Evolutionary conservation across 2,329 filamentous ascomycete genomes (phyloP).

Genomic region (Fusarium sp.): DNA sequence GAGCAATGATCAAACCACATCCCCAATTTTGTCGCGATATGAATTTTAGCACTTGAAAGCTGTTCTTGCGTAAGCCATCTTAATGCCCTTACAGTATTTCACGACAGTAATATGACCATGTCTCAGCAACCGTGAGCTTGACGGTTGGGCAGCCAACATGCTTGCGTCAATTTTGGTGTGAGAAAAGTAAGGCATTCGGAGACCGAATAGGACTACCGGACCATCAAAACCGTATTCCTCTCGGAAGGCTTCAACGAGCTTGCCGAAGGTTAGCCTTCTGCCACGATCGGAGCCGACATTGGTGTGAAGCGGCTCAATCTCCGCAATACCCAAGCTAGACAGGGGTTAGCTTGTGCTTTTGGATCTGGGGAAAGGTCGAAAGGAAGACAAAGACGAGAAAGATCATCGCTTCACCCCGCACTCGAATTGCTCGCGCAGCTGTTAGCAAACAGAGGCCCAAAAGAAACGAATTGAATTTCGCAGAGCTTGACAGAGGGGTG

Average conservation of each 20-base stretch:
- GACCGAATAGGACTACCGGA: background rate
- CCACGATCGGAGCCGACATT: slow-evolving; percentile 16
- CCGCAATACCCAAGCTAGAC: slow-evolving; percentile 20
- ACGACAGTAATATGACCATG: background rate
- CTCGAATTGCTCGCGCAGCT: background rate
- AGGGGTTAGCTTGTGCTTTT: background rate
- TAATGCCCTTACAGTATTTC: background rate
- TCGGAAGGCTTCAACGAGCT: background rate
- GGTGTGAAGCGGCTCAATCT: slow-evolving; percentile 10
- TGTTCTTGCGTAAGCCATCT: no score
- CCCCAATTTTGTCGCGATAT: slow-evolving; percentile 1
- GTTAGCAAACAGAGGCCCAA: background rate
- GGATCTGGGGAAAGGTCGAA: slow-evolving; percentile 20
- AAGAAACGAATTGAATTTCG: slow-evolving; percentile 2
- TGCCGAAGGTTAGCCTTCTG: background rate
- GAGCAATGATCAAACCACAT: slow-evolving; percentile 1
- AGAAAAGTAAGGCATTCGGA: background rate
- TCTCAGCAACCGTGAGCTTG: background rate
- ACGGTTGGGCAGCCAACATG: no score
- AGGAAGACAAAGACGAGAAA: slow-evolving; percentile 2
- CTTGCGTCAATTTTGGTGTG: background rate
- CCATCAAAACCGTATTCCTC: background rate
- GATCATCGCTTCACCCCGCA: slow-evolving; percentile 34
- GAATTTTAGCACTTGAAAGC: background rate
- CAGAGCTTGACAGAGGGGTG: background rate